Evolutionary conservation across 331 rosid species (phyloP).

Genomic region (Prunus yedoensis): DNA sequence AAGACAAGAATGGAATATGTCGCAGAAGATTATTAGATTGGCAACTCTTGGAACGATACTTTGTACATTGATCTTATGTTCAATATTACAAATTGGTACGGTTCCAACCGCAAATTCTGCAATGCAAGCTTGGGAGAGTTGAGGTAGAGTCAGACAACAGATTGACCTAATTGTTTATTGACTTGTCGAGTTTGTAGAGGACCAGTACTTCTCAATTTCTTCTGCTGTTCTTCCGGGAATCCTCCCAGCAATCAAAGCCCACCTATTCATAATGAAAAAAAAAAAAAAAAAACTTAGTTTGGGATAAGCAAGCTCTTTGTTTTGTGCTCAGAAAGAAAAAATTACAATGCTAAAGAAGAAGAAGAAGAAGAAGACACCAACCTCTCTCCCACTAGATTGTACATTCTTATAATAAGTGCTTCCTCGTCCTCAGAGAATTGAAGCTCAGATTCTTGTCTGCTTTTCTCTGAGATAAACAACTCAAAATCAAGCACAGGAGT

Average conservation of each 20-base stretch:
- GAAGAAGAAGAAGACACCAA: slow-evolving; percentile 15
- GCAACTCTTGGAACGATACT: no score
- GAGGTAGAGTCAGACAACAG: not conserved
- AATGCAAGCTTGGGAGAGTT: not conserved
- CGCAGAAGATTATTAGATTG: no score
- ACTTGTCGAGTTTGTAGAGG: slow-evolving; percentile 28
- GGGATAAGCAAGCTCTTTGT: not conserved
- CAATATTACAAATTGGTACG: no score
- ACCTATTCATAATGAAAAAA: not conserved
- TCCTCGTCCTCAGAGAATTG: slow-evolving; percentile 36
- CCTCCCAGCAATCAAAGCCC: slow-evolving; percentile 42
- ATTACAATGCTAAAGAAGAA: not conserved
- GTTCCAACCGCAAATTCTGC: not conserved
- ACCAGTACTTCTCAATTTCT: slow-evolving; percentile 36
- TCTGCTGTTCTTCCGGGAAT: slow-evolving; percentile 46
- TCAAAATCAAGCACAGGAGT: not conserved
- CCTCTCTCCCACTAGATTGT: slow-evolving; percentile 41
- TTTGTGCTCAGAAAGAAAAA: not conserved
- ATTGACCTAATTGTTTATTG: not conserved
- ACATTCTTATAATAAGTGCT: slow-evolving; percentile 35
- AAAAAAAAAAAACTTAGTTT: not conserved
- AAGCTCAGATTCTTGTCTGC: slow-evolving; percentile 18
- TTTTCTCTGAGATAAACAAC: slow-evolving; percentile 10
- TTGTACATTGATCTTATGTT: no score
- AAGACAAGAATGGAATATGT: no score